Evolutionary conservation across 352 stramenopile genomes (phyloP).

Genomic region (Peronospora tabacina): DNA sequence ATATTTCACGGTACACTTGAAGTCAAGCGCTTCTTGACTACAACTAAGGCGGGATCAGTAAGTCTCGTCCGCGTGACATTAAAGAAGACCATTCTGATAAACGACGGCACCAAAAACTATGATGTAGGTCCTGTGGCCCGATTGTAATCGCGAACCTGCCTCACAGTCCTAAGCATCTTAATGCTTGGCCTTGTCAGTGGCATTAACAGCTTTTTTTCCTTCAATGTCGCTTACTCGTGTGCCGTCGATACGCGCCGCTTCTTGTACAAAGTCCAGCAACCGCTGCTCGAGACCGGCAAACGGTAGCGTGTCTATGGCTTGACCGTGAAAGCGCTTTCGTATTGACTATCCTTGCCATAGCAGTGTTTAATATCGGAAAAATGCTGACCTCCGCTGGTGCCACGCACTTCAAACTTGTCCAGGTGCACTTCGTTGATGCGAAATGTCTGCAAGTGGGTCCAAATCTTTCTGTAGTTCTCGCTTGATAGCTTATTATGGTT

Average conservation of each 20-base stretch:
- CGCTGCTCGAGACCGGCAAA: slow-evolving; percentile 23
- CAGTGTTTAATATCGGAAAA: slow-evolving; percentile 53
- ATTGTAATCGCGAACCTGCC: no score
- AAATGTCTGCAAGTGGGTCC: slow-evolving; percentile 67
- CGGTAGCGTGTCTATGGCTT: slow-evolving; percentile 15
- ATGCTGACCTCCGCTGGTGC: slow-evolving; percentile 15
- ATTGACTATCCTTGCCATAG: slow-evolving; percentile 40
- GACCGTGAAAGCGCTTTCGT: slow-evolving; percentile 25
- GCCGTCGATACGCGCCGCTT: slow-evolving; percentile 3
- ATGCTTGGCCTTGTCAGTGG: no score
- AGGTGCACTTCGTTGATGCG: slow-evolving; percentile 12
- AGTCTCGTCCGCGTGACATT: no score
- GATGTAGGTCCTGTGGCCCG: no score
- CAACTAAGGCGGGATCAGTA: no score
- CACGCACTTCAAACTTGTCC: slow-evolving; percentile 5
- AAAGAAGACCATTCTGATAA: no score
- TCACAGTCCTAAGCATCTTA: no score
- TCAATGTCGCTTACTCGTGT: no score
- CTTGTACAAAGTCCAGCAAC: slow-evolving; percentile 21
- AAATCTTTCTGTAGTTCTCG: slow-evolving; percentile 24
- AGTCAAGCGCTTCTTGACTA: no score
- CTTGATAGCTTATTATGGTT: slow-evolving; percentile 45
- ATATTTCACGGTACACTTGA: no score
- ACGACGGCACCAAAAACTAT: no score
- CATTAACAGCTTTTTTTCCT: no score